Evolutionary conservation across 768 basidiomycete genomes (phyloP), one percentile per base, ranked within the genome.

Genomic region (Leucocoprinus sp.): DNA sequence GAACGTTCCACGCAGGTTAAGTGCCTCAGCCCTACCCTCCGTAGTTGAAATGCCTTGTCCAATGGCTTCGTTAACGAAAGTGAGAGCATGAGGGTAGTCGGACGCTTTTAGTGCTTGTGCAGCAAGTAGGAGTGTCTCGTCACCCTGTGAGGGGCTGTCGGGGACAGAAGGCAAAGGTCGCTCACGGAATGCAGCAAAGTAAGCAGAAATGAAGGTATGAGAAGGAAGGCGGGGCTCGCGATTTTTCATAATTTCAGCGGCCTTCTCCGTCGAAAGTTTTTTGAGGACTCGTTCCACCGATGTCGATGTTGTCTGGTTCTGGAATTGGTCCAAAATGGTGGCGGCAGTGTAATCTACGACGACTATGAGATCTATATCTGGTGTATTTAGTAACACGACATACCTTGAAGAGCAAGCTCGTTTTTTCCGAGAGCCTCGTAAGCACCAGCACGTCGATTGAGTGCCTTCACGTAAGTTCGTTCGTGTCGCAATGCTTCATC

Each of bases 1-100:
- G 83, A 95, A 99, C 1, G 95, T 98, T 41, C 93, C 96, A 41
- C 93, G 76, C 46, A 98, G 69, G 67, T 96, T 97, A 54, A 89
- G 68, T 0, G 93, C 93, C 58, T 93, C 88, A 0, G 93, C 92
- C 51, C 83, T 79, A 49, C 81, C 84, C 24, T 60, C 64, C 37
- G 82, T 71, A 67, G 75, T 81, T 34, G 86, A 87, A 53, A 96
- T 74, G 15, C 85, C 91, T 58, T 97, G 92, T 22, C 82, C 82
- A 28, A 97, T 64, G 2, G 93, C 76, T 61, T 96, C 93, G 56
- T 87, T 85, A 51, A 86, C 74, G 29, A 96, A 65, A 1, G 82
- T 72, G 23, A 91, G 68, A 0, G 89, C 78, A 55, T 95, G 93
- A 0, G 72, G 58, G 59, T 95, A 97, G 63, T 97, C 84, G 4